Base-by-base conservation (phyloP, 306 rosid genomes). In the Trichosanthes cucumerina region DNA sequence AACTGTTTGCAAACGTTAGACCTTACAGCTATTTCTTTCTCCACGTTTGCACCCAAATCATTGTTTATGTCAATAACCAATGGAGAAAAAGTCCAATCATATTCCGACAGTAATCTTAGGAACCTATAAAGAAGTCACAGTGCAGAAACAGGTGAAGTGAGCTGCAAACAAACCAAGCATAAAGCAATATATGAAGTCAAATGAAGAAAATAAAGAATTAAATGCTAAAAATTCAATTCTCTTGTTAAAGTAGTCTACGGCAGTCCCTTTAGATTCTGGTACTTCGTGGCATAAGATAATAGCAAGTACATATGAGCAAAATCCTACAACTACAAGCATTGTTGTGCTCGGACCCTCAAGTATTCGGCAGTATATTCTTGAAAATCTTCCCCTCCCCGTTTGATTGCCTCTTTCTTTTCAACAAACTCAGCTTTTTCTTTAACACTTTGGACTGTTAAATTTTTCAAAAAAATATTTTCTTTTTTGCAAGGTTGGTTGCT, bases 1-100 rank as follows among this genome's bases (percentile, higher is more conserved):
- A 72, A 72, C 39, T 72, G 60, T 78, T 74, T 43, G 50, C 15
- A 41, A 78, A 64, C 65, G 57, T 76, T 49, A 81, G 56, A 84
- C 83, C 97, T 87, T 86, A 91, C 98, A 10, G 78, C 80, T 87
- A 95, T 92, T 86, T 90, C 92, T 84, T 88, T 91, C 91, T 76
- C 83, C 39, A 84, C 93, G 79, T 84, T 76, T 34, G 80, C 74
- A 81, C 83, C 82, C 83, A 87, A 82, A 80, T 89, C 93, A 82
- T 85, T 82, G 75, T 90, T 92, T 81, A 90, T 91, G 93, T 95
- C 97, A 75, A 95, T 93, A 80, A 92, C 76, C 77, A 95, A 68
- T 5, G 96, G 86, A 77, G 92, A 87, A 85, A 89, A 94, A 71
- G 91, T 84, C 98, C 97, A 94, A 78, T 92, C 95, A 83, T 89